Evolutionary conservation across 768 basidiomycete genomes (phyloP), one percentile per base, ranked within the genome.

Genomic region (Tricholoma bakamatsutake): DNA sequence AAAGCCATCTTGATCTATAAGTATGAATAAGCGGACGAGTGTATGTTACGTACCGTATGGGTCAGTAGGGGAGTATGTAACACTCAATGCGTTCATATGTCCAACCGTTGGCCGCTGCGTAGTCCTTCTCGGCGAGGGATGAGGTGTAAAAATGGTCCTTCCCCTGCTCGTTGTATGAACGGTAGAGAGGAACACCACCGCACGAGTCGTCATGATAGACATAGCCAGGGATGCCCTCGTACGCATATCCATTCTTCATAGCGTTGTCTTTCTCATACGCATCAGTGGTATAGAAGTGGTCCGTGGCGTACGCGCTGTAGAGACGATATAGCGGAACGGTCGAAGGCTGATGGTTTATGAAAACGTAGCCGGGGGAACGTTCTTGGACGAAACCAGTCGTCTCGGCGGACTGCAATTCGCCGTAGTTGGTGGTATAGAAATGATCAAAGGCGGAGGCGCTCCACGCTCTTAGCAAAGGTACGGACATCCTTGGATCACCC

Each of bases 261-360:
- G 52, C 31, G 37, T 57, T 59, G 10, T 43, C 42, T 30, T 52
- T 54, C 37, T 60, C 62, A 12, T 53, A 27, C 13, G 45, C 53
- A 3, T 58, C 59, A 2, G 58, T 59, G 18, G 62, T 63, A 21
- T 58, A 55, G 47, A 61, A 59, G 47, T 65, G 64, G 45, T 63
- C 59, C 5, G 57, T 61, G 18, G 54, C 17, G 2, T 59, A 59
- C 18, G 59, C 55, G 5, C 54, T 55, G 50, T 60, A 63, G 1
- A 65, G 46, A 21, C 64, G 56, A 49, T 58, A 65, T 15, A 65
- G 55, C 30, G 64, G 64, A n/a, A 63, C 57, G 15, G 64, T 63
- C 42, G 55, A 53, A 33, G 51, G 54, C 34, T 58, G 59, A 10
- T 57, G 30, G 27, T 28, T 40, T 15, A 53, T 54, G 54, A 61